These are phyloP conservation scores for Jatropha multifida DNA, from an alignment of 441 rosid genomes.

Conservation along the genomic window DNA sequence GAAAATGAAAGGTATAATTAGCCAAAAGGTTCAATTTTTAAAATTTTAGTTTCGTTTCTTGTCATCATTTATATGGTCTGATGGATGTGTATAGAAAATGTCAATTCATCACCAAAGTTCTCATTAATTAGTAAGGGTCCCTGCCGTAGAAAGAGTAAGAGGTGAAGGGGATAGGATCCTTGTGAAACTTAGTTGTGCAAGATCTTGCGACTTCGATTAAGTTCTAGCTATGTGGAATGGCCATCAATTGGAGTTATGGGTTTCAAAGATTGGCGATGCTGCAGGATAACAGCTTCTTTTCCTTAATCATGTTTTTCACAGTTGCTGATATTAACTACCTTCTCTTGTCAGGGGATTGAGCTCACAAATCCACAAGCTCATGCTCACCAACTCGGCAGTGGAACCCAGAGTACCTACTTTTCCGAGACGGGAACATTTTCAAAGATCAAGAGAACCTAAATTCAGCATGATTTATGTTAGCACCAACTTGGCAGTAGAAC, in stretches of 20 bases:
- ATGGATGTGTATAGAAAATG: background rate
- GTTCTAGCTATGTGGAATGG: background rate
- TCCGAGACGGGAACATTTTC: conserved; percentile 93
- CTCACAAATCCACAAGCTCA: conserved; percentile 87
- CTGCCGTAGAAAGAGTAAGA: background rate
- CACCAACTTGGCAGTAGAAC: background rate
- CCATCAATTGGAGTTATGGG: background rate
- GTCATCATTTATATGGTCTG: background rate
- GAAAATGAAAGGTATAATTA: background rate
- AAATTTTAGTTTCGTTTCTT: background rate
- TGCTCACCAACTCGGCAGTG: conserved; percentile 79
- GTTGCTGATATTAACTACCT: background rate
- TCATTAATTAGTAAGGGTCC: background rate
- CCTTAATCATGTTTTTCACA: background rate
- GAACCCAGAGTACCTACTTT: conserved; percentile 93
- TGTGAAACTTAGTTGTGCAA: background rate
- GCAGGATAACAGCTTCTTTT: background rate
- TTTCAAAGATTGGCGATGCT: background rate
- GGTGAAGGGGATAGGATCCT: background rate
- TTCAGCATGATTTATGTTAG: background rate
- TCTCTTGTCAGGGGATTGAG: conserved; percentile 72
- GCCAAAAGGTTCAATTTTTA: background rate
- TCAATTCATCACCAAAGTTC: background rate
- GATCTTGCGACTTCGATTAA: background rate
- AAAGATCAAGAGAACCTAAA: conserved; percentile 71